Evolutionary conservation across 2,329 filamentous ascomycete species (phyloP), one percentile per base, ranked within the genome.

Genomic region (Trichophyton benhamiae): DNA sequence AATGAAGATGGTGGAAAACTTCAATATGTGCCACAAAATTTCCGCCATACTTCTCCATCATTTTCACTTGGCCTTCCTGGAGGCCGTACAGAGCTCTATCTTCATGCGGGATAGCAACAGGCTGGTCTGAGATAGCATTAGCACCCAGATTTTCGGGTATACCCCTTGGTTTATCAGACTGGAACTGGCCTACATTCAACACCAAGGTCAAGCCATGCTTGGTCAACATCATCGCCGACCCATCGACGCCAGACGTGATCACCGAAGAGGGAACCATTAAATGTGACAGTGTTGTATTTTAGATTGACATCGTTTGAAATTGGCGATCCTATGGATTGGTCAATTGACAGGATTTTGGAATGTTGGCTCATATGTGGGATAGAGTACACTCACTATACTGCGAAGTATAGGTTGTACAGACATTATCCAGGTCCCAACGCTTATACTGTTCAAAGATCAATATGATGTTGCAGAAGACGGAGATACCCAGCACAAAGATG

Each of bases 181-280:
- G 33, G 2, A 38, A 38, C 33, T 13, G 9, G 9, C 77, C 64
- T 63, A 82, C 80, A 83, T 15, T 81, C 76, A 0, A 78, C 72
- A 8, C 80, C 81, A 0, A 83, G 65, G 1, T 75, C 74, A 22
- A 73, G 75, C 83, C 83, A 86, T 0, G 82, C 83, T 2, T 75
- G 76, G 63, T 86, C 83, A 0, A 83, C 81, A 58, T 82, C 79
- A 0, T 79, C 11, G 77, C 0, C 78, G 74, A 1, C 76, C 79
- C 11, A 68, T 62, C 77, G 73, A 1, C 82, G 78, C 66, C 80
- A 86, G 15, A 80, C 70, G 27, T 79, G 80, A 65, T 83, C 78
- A 0, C 81, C 72, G 60, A 83, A 66, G 20, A 86, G 81, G 0
- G 79, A 79, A 0, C 82, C 83, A 63, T 86, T 83, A 69, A 84